These are phyloP conservation scores for Carex cristatella DNA, from an alignment of 176 grass and related monocot genomes.

Conservation along the genomic window DNA sequence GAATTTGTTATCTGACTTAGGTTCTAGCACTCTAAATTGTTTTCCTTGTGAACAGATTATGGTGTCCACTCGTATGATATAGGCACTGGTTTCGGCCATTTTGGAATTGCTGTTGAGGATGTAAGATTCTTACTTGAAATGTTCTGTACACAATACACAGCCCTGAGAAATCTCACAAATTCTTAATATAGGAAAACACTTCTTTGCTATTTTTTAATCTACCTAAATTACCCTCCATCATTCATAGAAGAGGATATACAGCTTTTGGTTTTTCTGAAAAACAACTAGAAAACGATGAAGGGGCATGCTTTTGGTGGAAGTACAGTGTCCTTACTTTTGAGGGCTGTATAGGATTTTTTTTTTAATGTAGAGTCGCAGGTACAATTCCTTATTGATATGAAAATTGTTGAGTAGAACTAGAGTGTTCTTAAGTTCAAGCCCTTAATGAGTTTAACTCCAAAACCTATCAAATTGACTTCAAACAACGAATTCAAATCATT, in stretches of 20 bases:
- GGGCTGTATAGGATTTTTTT: not conserved
- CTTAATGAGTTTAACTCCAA: no score
- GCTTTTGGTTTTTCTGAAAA: not conserved
- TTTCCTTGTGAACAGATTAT: slow-evolving; percentile 57
- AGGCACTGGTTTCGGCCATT: slow-evolving; percentile 80
- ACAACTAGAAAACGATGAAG: not conserved
- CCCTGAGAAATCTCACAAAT: not conserved
- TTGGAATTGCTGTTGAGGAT: slow-evolving; percentile 90
- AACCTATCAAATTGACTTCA: no score
- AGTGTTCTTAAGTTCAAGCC: no score
- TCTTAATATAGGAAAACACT: not conserved
- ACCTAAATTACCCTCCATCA: not conserved
- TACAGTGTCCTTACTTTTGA: not conserved
- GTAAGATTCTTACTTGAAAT: slow-evolving; percentile 34
- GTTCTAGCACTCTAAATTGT: not conserved
- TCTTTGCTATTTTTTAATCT: not conserved
- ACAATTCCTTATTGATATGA: not conserved
- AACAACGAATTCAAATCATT: no score
- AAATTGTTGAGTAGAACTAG: not conserved
- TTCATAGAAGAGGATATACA: not conserved
- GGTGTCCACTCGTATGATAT: slow-evolving; percentile 78
- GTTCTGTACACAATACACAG: not conserved
- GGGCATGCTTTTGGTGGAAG: not conserved
- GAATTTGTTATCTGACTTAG: not conserved
- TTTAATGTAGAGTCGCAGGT: not conserved